Conservation (phyloP, 352 stramenopile genomes). For the Pythium periplocum region DNA sequence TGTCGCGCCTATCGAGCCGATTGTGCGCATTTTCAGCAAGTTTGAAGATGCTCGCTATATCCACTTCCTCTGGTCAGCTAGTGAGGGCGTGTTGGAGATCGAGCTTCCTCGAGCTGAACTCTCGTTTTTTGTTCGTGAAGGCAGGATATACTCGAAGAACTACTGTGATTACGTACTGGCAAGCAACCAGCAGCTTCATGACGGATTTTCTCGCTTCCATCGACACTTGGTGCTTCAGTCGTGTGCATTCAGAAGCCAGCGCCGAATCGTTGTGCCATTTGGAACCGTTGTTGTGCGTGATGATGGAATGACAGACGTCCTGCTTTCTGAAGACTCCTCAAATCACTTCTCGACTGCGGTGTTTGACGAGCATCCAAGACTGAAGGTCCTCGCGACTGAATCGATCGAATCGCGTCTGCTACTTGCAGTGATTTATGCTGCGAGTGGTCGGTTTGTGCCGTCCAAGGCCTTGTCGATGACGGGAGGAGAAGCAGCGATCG, state of each 20-base stretch:
- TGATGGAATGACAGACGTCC: slow-evolving; percentile 7
- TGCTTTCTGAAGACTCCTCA: slow-evolving; percentile 3
- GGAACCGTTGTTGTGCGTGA: slow-evolving; percentile 19
- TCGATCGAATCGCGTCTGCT: slow-evolving; percentile 14
- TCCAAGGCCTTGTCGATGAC: slow-evolving; percentile 13
- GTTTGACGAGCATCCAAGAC: slow-evolving; percentile 12
- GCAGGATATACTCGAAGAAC: slow-evolving; percentile 23
- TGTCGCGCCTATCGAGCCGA: no score
- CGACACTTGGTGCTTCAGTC: slow-evolving; percentile 30
- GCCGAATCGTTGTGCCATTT: slow-evolving; percentile 25
- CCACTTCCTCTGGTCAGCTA: slow-evolving; percentile 21
- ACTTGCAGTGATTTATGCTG: slow-evolving; percentile 12
- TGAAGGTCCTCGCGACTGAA: slow-evolving; percentile 8
- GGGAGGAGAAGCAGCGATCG: slow-evolving; percentile 11
- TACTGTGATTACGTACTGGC: slow-evolving; percentile 33
- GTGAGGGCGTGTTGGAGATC: slow-evolving; percentile 20
- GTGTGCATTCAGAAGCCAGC: slow-evolving; percentile 5
- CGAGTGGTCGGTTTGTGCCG: slow-evolving; percentile 3
- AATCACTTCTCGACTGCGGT: slow-evolving; percentile 6
- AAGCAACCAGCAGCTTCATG: slow-evolving; percentile 30
- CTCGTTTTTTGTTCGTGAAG: slow-evolving; percentile 22
- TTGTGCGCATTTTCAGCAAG: slow-evolving; percentile 22
- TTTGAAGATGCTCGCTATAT: slow-evolving; percentile 34
- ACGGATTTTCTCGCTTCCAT: slow-evolving; percentile 29
- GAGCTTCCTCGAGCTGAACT: slow-evolving; percentile 36